phyloP scores from a whole-genome alignment of 1,284 basidiomycete species.

The Ceratobasidium sp. region DNA sequence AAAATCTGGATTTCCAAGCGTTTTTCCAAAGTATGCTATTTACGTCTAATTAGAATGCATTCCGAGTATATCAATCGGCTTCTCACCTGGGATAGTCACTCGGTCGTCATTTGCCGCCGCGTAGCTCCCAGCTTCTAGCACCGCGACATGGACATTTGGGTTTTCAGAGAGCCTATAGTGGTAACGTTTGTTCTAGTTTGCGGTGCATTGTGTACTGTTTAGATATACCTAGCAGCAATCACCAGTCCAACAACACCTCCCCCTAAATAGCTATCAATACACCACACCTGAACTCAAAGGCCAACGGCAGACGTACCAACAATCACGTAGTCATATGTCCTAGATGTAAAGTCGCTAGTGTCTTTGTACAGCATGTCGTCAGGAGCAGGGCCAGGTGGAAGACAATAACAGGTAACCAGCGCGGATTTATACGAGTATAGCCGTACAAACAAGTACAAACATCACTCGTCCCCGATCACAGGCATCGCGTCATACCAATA shows the following conservation, averaged over 20 bases:
- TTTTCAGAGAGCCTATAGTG: slow-evolving; percentile 45
- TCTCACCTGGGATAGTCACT: slow-evolving; percentile 40
- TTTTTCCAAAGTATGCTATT: slow-evolving; percentile 43
- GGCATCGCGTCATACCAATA: background rate
- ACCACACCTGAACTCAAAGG: background rate
- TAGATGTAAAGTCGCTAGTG: slow-evolving; percentile 10
- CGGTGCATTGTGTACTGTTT: background rate
- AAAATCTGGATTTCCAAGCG: slow-evolving; percentile 40
- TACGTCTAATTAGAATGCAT: background rate
- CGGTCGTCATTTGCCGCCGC: slow-evolving; percentile 38
- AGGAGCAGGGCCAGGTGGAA: slow-evolving; percentile 10
- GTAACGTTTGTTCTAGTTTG: background rate
- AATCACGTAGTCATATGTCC: slow-evolving; percentile 40
- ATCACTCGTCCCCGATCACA: background rate
- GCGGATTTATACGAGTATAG: background rate
- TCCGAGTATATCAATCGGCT: background rate
- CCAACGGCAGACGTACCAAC: slow-evolving; percentile 28
- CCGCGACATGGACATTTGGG: slow-evolving; percentile 42
- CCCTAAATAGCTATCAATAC: slow-evolving; percentile 32
- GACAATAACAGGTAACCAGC: background rate
- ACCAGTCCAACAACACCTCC: slow-evolving; percentile 47
- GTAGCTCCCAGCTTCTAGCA: slow-evolving; percentile 46
- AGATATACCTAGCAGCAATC: slow-evolving; percentile 43
- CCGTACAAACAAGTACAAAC: background rate
- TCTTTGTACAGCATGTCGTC: slow-evolving; percentile 14